Percentiles rank a stretch among this genome's conserved stretches.
These are phyloP conservation scores for Aspergillus sergii DNA, from an alignment of 2,329 filamentous ascomycete genomes.

Conservation along the genomic window DNA sequence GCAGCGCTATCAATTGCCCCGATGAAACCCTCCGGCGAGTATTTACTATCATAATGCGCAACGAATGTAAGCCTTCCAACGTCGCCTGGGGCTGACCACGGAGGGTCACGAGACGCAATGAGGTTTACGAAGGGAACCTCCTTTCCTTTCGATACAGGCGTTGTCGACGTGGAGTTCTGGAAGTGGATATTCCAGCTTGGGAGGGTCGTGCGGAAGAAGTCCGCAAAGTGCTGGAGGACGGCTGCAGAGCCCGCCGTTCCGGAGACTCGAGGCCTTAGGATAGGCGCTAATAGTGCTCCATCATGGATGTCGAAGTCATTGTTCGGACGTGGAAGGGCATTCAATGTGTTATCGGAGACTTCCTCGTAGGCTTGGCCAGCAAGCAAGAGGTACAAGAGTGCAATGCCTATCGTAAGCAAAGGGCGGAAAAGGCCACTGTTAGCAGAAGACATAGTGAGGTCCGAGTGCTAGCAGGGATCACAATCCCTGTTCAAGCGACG, in stretches of 20 bases:
- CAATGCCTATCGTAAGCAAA: conserved; percentile 30
- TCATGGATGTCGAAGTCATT: conserved; percentile 76
- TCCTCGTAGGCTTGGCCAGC: conserved; percentile 54
- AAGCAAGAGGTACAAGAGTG: conserved; percentile 26
- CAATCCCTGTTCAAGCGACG: background rate
- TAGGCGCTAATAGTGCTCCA: conserved; percentile 78
- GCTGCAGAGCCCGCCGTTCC: conserved; percentile 74
- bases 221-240: conserved; percentile 78
- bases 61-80: conserved; percentile 81
- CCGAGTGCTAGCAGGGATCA: background rate
- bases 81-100: conserved; percentile 73
- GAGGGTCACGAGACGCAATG: conserved; percentile 84
- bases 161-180: conserved; percentile 88
- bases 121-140: conserved; percentile 84
- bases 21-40: conserved; percentile 80
- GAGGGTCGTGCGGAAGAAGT: conserved; percentile 75
- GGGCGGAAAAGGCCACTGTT: conserved; percentile 30
- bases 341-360: conserved; percentile 75
- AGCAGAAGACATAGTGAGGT: conserved; percentile 29
- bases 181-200: conserved; percentile 79
- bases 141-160: conserved; percentile 70
- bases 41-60: conserved; percentile 91
- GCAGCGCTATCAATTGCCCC: conserved; percentile 93
- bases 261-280: conserved; percentile 84
- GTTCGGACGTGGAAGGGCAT: conserved; percentile 69